Evolutionary conservation across 2,329 filamentous ascomycete genomes (phyloP).

Genomic region (Microdochium nivale): DNA sequence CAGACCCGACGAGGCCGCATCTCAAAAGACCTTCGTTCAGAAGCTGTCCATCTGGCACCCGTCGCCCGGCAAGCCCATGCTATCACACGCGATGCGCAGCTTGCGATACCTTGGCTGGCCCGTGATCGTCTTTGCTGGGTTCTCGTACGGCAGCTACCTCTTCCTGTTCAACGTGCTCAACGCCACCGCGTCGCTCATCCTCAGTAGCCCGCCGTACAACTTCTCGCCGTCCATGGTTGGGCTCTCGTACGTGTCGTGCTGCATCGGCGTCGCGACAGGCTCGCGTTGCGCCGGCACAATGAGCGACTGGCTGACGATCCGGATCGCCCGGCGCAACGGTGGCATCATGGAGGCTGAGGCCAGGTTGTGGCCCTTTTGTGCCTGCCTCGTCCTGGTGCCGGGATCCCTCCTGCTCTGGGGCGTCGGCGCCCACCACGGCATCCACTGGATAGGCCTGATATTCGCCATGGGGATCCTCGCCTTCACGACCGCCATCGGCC

Average conservation of each 20-base stretch:
- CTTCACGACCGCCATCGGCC: conserved; percentile 22
- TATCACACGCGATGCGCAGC: conserved; percentile 25
- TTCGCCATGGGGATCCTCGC: conserved; percentile 28
- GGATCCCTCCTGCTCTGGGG: conserved; percentile 11
- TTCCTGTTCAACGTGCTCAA: conserved; percentile 35
- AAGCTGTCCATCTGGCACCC: conserved; percentile 31
- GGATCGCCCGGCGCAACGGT: conserved; percentile 27
- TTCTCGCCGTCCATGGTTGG: conserved; percentile 29
- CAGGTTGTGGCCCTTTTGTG: conserved; percentile 28
- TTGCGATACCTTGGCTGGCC: conserved; percentile 29
- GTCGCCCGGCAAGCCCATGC: conserved; percentile 30
- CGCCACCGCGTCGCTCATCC: conserved; percentile 30
- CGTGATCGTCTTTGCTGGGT: conserved; percentile 31
- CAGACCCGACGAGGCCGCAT: no score
- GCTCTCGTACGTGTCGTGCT: conserved; percentile 25
- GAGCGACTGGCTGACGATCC: conserved; percentile 28
- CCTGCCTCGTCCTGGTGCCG: conserved; percentile 19
- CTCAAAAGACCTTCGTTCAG: conserved; percentile 32
- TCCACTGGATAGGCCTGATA: conserved; percentile 33
- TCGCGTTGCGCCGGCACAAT: conserved; percentile 22
- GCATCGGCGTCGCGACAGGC: conserved; percentile 22
- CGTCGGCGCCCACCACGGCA: conserved; percentile 21
- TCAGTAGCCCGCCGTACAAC: conserved; percentile 26
- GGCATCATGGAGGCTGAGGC: conserved; percentile 33
- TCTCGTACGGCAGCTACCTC: conserved; percentile 31